Evolutionary conservation across 2,329 filamentous ascomycete genomes (phyloP), one percentile per base, ranked within the genome.

Genomic region (Xylariaceae sp.): DNA sequence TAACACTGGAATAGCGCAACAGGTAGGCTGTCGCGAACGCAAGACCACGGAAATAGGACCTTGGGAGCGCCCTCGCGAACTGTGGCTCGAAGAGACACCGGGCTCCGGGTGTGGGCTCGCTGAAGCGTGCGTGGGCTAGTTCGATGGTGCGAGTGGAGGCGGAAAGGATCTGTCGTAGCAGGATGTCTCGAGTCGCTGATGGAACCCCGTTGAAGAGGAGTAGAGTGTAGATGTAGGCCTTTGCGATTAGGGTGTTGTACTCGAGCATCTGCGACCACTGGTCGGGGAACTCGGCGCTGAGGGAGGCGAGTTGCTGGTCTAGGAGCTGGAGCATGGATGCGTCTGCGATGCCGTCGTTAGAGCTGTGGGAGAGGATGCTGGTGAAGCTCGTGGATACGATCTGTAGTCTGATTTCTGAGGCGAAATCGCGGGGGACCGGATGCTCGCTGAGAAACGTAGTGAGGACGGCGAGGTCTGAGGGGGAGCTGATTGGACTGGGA

Each of bases 11-110:
- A 40, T 58, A 61, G 15, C 51, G 46, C n/a, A 61, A 51, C 3
- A 61, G 52, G 44, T 61, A 61, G 9, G 58, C 55, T 9, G 56
- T 57, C 13, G 57, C 55, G 39, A 61, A 61, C 4, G 54, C 56
- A 9, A 61, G 43, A 9, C 50, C 50, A 18, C 49, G 45, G 42
- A 50, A 60, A 34, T 58, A 54, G 26, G 55, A 48, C 41, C 61
- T 61, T 9, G 51, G 51, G 4, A 56, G 36, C 15, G 52, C 45
- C 29, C 44, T 38, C 18, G 52, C 48, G 26, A 49, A 45, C 16
- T 51, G 48, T 9, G 35, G 24, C 9, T 42, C 37, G 9, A 46
- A 45, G 9, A 54, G 28, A 4, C 40, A 39, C 12, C 49, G 41
- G 2, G 26, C 19, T 1, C 50, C 46, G n/a, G 22, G 38, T 2